Conservation (phyloP, 2,329 filamentous ascomycete species). For the Sporothrix inflata region DNA sequence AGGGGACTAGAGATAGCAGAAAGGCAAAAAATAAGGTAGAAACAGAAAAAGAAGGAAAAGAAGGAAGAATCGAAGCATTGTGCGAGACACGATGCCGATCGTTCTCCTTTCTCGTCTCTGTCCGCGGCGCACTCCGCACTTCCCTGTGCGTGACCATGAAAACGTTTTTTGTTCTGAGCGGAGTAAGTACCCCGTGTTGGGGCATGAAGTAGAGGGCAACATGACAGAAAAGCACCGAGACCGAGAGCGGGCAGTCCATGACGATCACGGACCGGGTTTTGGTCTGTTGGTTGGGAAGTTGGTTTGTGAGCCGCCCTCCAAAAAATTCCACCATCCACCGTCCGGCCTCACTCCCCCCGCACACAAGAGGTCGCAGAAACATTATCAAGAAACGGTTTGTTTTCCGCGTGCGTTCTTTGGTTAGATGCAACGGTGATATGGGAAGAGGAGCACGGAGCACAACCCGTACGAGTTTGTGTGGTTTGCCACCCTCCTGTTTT, state of each 20-base stretch:
- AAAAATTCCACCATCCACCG: neutral
- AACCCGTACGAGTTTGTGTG: neutral
- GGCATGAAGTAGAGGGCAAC: neutral
- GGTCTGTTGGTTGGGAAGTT: neutral
- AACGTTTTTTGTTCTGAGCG: neutral
- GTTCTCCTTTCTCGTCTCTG: neutral
- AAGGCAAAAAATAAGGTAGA: neutral
- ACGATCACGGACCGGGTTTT: neutral
- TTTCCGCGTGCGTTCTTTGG: neutral
- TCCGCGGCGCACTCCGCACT: neutral
- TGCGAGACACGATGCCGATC: neutral
- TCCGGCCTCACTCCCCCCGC: neutral
- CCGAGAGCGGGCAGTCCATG: neutral
- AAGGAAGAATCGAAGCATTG: neutral
- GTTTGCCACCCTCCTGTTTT: neutral
- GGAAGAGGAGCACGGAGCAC: neutral
- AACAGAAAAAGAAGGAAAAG: neutral
- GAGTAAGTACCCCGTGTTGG: neutral
- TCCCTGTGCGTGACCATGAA: neutral
- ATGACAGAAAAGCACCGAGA: neutral
- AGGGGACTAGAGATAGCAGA: neutral
- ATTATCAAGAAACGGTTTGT: neutral
- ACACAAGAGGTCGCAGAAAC: too few species aligned
- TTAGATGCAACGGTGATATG: neutral
- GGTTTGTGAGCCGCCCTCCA: neutral